phyloP scores from a whole-genome alignment of 2,329 filamentous ascomycete genomes.

The Penicillium freii region DNA sequence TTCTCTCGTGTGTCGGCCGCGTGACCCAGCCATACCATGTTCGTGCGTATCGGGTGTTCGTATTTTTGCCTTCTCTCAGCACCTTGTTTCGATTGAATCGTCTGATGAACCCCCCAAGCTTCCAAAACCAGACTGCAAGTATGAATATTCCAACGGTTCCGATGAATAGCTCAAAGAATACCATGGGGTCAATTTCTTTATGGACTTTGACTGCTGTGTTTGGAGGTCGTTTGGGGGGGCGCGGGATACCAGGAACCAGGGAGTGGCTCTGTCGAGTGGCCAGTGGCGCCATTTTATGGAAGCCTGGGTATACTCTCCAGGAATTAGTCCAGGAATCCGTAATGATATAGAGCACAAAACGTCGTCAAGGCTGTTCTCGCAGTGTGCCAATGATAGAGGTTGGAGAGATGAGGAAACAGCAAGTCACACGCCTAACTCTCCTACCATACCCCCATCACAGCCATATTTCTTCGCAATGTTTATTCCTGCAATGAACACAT shows the following conservation, averaged over 20 bases:
- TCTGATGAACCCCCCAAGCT: constrained; percentile 37
- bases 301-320: constrained; percentile 4
- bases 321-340: background rate
- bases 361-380: background rate
- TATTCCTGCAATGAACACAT: background rate
- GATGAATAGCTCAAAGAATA: constrained; percentile 35
- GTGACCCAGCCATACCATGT: constrained; percentile 47
- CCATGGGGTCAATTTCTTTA: constrained; percentile 29
- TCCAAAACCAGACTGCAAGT: constrained; percentile 41
- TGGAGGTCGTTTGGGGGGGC: constrained; percentile 25
- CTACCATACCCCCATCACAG: background rate
- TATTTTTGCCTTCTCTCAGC: constrained; percentile 30
- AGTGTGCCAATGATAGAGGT: too few species aligned
- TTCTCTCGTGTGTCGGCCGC: constrained; percentile 30
- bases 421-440: background rate
- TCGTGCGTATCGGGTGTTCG: constrained; percentile 36
- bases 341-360: background rate
- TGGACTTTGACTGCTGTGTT: constrained; percentile 23
- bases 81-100: constrained; percentile 37
- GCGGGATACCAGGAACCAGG: constrained; percentile 25
- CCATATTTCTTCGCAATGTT: background rate
- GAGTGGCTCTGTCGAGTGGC: constrained; percentile 25
- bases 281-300: constrained; percentile 33
- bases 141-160: constrained; percentile 41
- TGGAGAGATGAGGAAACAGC: background rate